Conservation (phyloP, 2,329 filamentous ascomycete genomes). For the Zymoseptoria pseudotritici region DNA sequence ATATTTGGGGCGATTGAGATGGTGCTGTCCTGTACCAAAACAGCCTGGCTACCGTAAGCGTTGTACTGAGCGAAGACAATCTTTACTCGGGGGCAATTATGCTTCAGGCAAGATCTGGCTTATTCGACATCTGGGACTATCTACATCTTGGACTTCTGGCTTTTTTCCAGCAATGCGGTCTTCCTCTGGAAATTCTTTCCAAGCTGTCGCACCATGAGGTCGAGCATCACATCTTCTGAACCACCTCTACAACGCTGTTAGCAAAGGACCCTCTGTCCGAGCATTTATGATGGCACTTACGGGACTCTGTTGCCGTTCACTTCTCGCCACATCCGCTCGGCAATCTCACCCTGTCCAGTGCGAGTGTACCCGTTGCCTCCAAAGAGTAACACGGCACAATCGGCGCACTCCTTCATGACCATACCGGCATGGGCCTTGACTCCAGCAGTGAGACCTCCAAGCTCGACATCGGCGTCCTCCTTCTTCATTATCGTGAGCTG, state of each 20-base stretch:
- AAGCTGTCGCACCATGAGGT: conserved; percentile 61
- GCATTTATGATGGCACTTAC: conserved; percentile 6
- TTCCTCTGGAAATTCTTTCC: conserved; percentile 61
- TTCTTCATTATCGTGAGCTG: conserved; percentile 57
- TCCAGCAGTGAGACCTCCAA: conserved; percentile 65
- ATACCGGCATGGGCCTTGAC: conserved; percentile 66
- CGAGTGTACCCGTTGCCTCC: conserved; percentile 62
- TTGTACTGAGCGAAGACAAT: background rate
- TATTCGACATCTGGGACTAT: conserved; percentile 3
- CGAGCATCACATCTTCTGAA: conserved; percentile 65
- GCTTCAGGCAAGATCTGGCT: background rate
- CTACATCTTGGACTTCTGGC: conserved; percentile 9
- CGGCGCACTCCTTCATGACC: conserved; percentile 63
- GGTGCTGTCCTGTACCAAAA: too few species aligned
- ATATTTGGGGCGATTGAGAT: conserved; percentile 74
- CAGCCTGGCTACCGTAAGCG: too few species aligned
- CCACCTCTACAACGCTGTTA: conserved; percentile 43
- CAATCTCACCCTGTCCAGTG: conserved; percentile 62
- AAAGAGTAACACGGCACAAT: conserved; percentile 62
- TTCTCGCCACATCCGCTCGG: conserved; percentile 51
- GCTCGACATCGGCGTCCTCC: conserved; percentile 52
- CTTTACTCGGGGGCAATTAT: background rate
- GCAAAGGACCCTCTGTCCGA: background rate
- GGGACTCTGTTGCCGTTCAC: conserved; percentile 27
- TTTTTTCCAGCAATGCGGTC: conserved; percentile 45